Evolutionary conservation across 2,329 filamentous ascomycete species (phyloP).

Genomic region (Penicillium sp.): DNA sequence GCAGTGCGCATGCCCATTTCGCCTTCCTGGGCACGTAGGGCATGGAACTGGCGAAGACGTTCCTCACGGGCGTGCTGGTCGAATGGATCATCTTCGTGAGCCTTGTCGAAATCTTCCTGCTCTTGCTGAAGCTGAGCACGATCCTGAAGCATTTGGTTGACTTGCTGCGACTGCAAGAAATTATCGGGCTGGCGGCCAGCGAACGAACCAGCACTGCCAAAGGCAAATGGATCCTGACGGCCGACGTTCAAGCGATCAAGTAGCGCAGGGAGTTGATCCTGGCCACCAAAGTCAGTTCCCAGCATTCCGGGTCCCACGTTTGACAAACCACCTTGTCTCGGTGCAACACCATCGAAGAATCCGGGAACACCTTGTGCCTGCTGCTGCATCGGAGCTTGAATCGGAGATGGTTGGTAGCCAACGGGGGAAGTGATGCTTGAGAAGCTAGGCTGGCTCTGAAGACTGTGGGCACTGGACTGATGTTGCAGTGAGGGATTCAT

Average conservation of each 20-base stretch:
- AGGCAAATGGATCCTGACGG: constrained; percentile 51
- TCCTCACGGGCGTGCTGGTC: constrained; percentile 58
- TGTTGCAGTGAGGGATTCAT: constrained; percentile 72
- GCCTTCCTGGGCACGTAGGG: constrained; percentile 71
- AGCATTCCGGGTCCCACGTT: constrained; percentile 42
- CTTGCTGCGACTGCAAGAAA: constrained; percentile 55
- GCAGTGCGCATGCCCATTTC: constrained; percentile 38
- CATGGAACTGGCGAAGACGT: constrained; percentile 79
- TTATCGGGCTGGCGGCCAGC: constrained; percentile 47
- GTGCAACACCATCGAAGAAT: constrained; percentile 63
- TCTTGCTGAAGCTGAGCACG: constrained; percentile 61
- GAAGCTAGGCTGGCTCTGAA: constrained; percentile 96
- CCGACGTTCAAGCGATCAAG: constrained; percentile 65
- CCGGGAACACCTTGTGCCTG: constrained; percentile 57
- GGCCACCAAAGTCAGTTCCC: constrained; percentile 55
- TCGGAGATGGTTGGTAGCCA: constrained; percentile 62
- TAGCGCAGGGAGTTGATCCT: constrained; percentile 67
- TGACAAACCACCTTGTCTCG: constrained; percentile 46
- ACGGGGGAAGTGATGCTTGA: constrained; percentile 90
- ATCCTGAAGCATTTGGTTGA: constrained; percentile 61
- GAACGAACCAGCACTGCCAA: constrained; percentile 49
- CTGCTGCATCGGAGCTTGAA: constrained; percentile 58
- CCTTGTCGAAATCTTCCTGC: constrained; percentile 55
- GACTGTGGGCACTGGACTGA: constrained; percentile 89
- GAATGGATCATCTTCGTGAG: constrained; percentile 46